These are phyloP conservation scores for Jaapia argillacea DNA, from an alignment of 768 basidiomycete species.

Conservation along the genomic window DNA sequence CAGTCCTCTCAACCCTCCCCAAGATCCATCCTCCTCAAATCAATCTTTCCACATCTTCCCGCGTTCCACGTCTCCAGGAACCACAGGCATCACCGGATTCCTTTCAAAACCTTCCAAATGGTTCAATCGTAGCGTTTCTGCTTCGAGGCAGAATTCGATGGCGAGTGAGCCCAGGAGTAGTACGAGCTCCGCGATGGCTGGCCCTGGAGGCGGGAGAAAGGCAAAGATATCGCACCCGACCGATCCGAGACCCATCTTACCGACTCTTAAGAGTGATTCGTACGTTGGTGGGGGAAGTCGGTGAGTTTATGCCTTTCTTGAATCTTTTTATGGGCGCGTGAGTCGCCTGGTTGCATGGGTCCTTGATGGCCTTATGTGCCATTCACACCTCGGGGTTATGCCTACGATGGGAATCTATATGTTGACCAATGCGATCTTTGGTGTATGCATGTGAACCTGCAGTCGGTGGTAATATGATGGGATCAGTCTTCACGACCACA, in stretches of 20 bases:
- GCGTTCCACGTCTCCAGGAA: conserved; percentile 53
- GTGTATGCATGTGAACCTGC: not conserved
- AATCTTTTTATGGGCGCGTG: conserved; percentile 40
- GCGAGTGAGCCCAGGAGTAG: conserved; percentile 39
- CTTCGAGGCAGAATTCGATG: conserved; percentile 31
- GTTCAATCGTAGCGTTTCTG: conserved; percentile 55
- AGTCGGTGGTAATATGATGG: not conserved
- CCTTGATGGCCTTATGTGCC: not conserved
- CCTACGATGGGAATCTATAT: no score
- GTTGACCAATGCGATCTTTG: no score
- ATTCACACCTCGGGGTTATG: no score
- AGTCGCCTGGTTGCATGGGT: conserved; percentile 17
- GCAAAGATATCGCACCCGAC: conserved; percentile 82
- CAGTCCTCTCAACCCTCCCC: conserved; percentile 25
- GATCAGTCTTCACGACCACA: not conserved
- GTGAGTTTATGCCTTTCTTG: no score
- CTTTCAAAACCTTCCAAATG: conserved; percentile 62
- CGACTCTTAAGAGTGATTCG: conserved; percentile 31
- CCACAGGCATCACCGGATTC: conserved; percentile 52
- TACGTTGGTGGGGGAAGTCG: no score
- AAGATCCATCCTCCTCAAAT: conserved; percentile 20
- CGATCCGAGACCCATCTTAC: conserved; percentile 67
- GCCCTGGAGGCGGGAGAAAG: conserved; percentile 43
- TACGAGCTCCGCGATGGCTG: conserved; percentile 31
- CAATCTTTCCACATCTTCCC: conserved; percentile 26